phyloP scores from a whole-genome alignment of 2,329 filamentous ascomycete genomes.

The Phoma herbarum region DNA sequence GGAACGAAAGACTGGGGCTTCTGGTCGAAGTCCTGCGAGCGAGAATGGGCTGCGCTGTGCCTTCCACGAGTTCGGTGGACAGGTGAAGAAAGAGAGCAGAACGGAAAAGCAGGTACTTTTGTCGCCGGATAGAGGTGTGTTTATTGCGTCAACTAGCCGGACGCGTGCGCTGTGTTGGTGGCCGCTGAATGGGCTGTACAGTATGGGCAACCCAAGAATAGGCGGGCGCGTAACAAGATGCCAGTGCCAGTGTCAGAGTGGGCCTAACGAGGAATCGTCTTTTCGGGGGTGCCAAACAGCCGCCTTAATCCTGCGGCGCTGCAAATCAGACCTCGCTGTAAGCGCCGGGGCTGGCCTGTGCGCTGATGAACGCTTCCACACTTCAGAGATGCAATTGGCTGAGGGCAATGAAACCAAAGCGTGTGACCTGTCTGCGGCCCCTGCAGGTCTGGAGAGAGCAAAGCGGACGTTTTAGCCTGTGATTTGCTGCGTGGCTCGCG shows the following conservation, averaged over 20 bases:
- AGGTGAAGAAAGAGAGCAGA: conserved; percentile 37
- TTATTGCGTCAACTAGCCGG: conserved; percentile 45
- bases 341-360: conserved; percentile 41
- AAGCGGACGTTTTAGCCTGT: conserved; percentile 26
- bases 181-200: conserved; percentile 42
- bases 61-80: conserved; percentile 38
- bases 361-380: conserved; percentile 25
- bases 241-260: conserved; percentile 24
- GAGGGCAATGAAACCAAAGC: conserved; percentile 40
- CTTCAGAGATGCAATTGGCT: conserved; percentile 32
- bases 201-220: conserved; percentile 31
- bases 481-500: conserved; percentile 39
- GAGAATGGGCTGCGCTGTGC: conserved; percentile 39
- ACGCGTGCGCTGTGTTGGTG: conserved; percentile 45
- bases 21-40: conserved; percentile 31
- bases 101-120: conserved; percentile 33
- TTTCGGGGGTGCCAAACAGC: conserved; percentile 37
- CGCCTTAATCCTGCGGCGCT: conserved; percentile 30
- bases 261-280: conserved; percentile 33
- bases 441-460: conserved; percentile 43
- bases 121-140: conserved; percentile 40
- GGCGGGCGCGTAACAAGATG: conserved; percentile 30
- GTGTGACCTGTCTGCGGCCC: conserved; percentile 50
- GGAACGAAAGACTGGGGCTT: conserved; percentile 44
- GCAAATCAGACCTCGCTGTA: conserved; percentile 37